Evolutionary conservation across 139 green algal genomes (phyloP), one percentile per base, ranked within the genome.

Genomic region (Chlorella sp.): DNA sequence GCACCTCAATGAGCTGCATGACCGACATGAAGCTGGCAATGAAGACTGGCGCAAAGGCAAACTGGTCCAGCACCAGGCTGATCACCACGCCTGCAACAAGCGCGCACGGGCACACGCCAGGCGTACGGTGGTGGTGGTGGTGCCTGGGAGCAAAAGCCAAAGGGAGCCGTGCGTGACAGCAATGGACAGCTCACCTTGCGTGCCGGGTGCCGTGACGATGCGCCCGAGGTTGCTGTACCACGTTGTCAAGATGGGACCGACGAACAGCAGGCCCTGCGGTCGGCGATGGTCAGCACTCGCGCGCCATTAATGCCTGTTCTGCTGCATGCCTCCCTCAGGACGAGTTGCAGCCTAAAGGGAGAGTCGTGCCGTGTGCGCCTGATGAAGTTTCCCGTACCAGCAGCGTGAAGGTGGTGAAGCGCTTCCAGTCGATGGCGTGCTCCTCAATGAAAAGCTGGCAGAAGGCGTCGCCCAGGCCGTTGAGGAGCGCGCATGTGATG

Each of bases 1-100:
- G 60, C 3, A 23, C 72, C 49, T 26, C 80, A 73, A 62, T 73
- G 60, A 24, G 23, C 2, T 23, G 4, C 50, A 73, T 32, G 14
- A 14, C 71, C 22, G 88, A 74, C 29, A 97, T 85, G 83, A 97
- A 94, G 35, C 74, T 59, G 3, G 70, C 79, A 17, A 97, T 86
- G 82, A 98, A 98, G 24, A 86, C 4, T 14, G 95, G 95, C 0
- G 95, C 94, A 77, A 96, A 98, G 2, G 91, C 65, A 4, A 64
- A 30, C 55, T 64, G 55, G 24, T 64, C 55, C 20, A 64, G 4
- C 22, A 30, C 55, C 22, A 64, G 4, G 27, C 55, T 64, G 55
- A 30, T 30, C 17, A 64, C 4, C 55, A 64, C 55, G 24, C 55
- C 55, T 64, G 55, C 55, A 27, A 29, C 55, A 64, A 4, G 27